Evolutionary conservation across 345 rosid species (phyloP).

Genomic region (Euphorbia tirucalli): DNA sequence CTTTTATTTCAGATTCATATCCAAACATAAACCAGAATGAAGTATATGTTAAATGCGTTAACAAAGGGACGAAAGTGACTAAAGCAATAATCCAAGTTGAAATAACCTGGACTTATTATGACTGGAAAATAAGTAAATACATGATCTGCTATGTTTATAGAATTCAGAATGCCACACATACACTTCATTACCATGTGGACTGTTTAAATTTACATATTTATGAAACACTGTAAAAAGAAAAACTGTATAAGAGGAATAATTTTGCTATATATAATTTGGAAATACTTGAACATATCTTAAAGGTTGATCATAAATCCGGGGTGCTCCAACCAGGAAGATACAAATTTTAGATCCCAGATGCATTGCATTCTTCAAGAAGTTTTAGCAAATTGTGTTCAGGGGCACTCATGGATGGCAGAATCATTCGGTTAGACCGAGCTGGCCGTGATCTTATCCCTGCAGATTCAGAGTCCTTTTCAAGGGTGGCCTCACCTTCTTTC

Average conservation of each 20-base stretch:
- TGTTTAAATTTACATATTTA: background rate
- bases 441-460: conserved; percentile 38
- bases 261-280: background rate
- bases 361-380: conserved; percentile 77
- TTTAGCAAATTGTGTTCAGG: conserved; percentile 82
- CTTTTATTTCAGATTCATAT: too few species aligned
- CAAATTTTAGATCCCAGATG: conserved; percentile 44
- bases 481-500: conserved; percentile 49
- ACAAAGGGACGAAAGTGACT: too few species aligned
- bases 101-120: too few species aligned
- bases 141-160: too few species aligned
- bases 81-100: too few species aligned
- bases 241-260: background rate
- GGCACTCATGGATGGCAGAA: conserved; percentile 86
- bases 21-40: too few species aligned
- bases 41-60: too few species aligned
- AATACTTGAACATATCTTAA: background rate
- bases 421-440: conserved; percentile 41
- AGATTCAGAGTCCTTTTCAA: conserved; percentile 41
- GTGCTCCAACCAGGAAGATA: background rate
- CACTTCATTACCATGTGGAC: conserved; percentile 2
- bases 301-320: too few species aligned
- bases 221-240: background rate
- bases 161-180: too few species aligned
- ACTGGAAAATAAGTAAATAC: too few species aligned